phyloP scores from a whole-genome alignment of 2,329 filamentous ascomycete species.

The Hypoxylon sp. region DNA sequence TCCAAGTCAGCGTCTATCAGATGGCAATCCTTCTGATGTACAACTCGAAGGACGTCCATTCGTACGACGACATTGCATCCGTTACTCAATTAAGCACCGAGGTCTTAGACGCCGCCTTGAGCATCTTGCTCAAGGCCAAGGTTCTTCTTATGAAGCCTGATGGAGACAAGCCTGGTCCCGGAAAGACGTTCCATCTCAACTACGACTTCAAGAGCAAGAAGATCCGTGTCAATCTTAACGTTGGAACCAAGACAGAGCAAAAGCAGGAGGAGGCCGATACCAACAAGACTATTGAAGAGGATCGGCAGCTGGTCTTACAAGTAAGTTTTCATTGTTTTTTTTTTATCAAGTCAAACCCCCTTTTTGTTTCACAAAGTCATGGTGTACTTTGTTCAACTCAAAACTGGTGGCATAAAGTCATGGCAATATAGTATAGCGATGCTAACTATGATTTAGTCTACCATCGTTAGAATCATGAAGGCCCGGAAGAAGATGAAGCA shows the following conservation, averaged over 20 bases:
- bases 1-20: constrained; percentile 97
- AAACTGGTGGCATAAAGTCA: background rate
- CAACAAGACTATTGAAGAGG: constrained; percentile 99
- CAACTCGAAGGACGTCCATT: constrained; percentile 88
- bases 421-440: background rate
- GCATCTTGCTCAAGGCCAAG: constrained; percentile 93
- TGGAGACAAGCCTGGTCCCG: constrained; percentile 81
- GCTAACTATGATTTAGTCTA: constrained; percentile 74
- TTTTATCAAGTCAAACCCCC: background rate
- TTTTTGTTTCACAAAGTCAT: background rate
- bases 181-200: constrained; percentile 87
- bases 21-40: constrained; percentile 97
- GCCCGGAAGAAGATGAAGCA: constrained; percentile 99
- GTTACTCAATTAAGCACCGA: constrained; percentile 86
- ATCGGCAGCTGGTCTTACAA: constrained; percentile 95
- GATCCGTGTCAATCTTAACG: constrained; percentile 95
- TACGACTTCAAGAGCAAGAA: constrained; percentile 99
- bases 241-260: constrained; percentile 93
- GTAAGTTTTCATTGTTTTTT: constrained; percentile 67
- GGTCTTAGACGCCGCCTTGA: constrained; percentile 86
- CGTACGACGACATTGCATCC: constrained; percentile 88
- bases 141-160: constrained; percentile 82
- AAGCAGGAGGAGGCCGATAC: constrained; percentile 98
- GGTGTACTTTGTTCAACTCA: background rate
- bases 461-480: constrained; percentile 99